Percentiles rank a stretch among this genome's conserved stretches.
phyloP scores from a whole-genome alignment of 495 filamentous ascomycete species.

The Penicillium simplicissimum region DNA sequence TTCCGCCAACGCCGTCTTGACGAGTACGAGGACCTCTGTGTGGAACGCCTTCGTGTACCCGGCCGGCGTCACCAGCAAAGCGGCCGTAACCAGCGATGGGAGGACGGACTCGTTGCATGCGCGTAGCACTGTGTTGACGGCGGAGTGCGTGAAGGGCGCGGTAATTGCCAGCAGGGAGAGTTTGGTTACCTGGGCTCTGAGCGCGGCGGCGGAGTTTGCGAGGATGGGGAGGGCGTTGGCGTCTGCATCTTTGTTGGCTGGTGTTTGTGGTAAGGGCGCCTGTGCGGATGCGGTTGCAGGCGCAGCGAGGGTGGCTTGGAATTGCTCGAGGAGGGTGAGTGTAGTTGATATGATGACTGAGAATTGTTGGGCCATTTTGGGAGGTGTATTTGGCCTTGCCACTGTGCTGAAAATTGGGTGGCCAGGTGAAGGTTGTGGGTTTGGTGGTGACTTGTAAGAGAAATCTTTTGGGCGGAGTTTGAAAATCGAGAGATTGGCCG shows the following conservation, averaged over 20 bases:
- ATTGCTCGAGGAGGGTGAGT: conserved; percentile 37
- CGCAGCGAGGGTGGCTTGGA: conserved; percentile 39
- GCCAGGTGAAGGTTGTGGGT: conserved; percentile 5
- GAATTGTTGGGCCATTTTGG: conserved; percentile 45
- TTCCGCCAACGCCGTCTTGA: conserved; percentile 40
- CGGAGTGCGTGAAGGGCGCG: conserved; percentile 78
- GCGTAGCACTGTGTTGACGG: conserved; percentile 64
- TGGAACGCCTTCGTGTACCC: conserved; percentile 61
- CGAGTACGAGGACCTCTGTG: conserved; percentile 45
- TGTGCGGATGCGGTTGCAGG: conserved; percentile 18
- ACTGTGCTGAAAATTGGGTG: background rate
- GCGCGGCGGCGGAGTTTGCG: conserved; percentile 61
- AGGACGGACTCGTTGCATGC: conserved; percentile 66
- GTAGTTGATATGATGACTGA: conserved; percentile 33
- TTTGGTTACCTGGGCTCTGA: conserved; percentile 82
- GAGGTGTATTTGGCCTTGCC: background rate
- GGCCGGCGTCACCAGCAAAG: conserved; percentile 59
- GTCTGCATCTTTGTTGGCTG: conserved; percentile 12
- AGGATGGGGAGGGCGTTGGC: conserved; percentile 57
- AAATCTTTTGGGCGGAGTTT: conserved; percentile 30
- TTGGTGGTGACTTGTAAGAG: conserved; percentile 11
- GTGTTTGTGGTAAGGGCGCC: conserved; percentile 21
- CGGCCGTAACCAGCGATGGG: conserved; percentile 68
- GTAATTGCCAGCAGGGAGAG: conserved; percentile 82
- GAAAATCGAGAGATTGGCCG: conserved; percentile 22